Percentiles rank a stretch among this genome's conserved stretches.
These are phyloP conservation scores for Populus alba DNA, from an alignment of 345 rosid genomes.

Conservation along the genomic window DNA sequence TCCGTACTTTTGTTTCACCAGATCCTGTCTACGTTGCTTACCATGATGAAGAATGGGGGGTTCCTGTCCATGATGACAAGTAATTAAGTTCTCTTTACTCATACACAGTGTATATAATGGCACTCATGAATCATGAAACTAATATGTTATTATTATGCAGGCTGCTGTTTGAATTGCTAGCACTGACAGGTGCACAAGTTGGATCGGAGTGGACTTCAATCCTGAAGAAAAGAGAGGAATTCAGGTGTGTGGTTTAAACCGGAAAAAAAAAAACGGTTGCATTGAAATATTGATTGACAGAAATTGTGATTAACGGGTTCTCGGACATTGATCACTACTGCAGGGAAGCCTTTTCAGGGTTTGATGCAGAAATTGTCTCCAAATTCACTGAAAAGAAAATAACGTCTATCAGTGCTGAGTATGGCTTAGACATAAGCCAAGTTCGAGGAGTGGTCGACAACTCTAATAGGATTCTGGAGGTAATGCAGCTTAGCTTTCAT, in stretches of 20 bases:
- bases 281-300: not conserved
- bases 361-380: constrained; percentile 53
- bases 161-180: constrained; percentile 58
- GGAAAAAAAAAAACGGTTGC: not conserved
- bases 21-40: constrained; percentile 69
- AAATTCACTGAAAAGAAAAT: constrained; percentile 47
- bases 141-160: constrained; percentile 25
- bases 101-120: not conserved
- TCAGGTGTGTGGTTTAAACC: constrained; percentile 36
- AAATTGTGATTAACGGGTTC: not conserved
- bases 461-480: constrained; percentile 53
- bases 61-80: constrained; percentile 72
- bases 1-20: constrained; percentile 15
- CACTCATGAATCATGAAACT: not conserved
- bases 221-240: constrained; percentile 53
- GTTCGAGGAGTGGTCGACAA: constrained; percentile 57
- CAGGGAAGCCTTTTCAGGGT: constrained; percentile 61
- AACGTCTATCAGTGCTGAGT: constrained; percentile 38
- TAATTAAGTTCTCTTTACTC: constrained; percentile 14
- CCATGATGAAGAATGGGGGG: constrained; percentile 85
- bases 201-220: constrained; percentile 79
- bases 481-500: not conserved
- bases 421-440: constrained; percentile 50
- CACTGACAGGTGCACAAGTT: constrained; percentile 67
- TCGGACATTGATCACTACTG: not conserved